Evolutionary conservation across 768 basidiomycete genomes (phyloP).

Genomic region (Tephrocybe sp.): DNA sequence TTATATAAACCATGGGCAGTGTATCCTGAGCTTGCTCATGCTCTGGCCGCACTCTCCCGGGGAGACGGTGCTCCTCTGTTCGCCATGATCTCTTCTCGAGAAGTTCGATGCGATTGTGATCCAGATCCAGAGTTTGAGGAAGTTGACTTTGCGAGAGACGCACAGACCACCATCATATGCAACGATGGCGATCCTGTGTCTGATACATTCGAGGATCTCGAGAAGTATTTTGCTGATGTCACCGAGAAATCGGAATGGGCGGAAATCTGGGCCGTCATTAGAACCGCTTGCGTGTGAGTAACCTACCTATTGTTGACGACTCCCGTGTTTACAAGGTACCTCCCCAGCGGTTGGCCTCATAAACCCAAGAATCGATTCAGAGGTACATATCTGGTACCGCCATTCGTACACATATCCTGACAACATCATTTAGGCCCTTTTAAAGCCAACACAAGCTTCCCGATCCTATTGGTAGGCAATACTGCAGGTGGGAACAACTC

Average conservation of each 20-base stretch:
- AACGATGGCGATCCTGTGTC: conserved; percentile 35
- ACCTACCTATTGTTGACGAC: background rate
- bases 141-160: conserved; percentile 14
- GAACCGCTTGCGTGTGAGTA: conserved; percentile 31
- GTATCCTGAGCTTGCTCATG: conserved; percentile 34
- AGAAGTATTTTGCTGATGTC: conserved; percentile 26
- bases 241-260: conserved; percentile 27
- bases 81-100: conserved; percentile 10
- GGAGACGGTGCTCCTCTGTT: conserved; percentile 31
- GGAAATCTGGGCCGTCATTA: conserved; percentile 28
- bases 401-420: background rate
- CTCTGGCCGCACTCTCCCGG: conserved; percentile 30
- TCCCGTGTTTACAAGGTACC: background rate
- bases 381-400: conserved; percentile 12
- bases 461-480: conserved; percentile 26
- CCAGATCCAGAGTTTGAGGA: background rate
- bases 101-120: conserved; percentile 31
- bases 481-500: conserved; percentile 20
- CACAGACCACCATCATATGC: conserved; percentile 25
- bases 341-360: conserved; percentile 23
- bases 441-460: conserved; percentile 28
- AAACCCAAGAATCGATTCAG: conserved; percentile 21
- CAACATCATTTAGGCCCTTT: conserved; percentile 22
- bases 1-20: conserved; percentile 34
- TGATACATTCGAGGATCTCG: conserved; percentile 22